Base-by-base conservation (phyloP, 108 stramenopile genomes). In the Cyclostephanos tholiformis region DNA sequence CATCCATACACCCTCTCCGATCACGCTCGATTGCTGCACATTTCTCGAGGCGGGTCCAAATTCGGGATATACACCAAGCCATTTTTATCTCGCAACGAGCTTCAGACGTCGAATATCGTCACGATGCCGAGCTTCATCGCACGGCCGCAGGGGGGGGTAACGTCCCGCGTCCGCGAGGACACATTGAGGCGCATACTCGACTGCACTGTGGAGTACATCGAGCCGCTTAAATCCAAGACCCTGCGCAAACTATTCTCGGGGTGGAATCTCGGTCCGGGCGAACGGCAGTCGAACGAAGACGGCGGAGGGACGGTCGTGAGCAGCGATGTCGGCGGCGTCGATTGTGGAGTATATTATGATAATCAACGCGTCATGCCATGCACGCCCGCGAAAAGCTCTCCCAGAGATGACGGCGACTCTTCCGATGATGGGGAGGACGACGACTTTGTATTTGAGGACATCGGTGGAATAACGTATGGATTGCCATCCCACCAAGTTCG, bases 201-300 rank as follows among this genome's bases (percentile, higher is more conserved):
- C 0, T 71, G 68, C 58, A 67, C 70, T 6, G 36, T 43, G 2
- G 80, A 82, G 53, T 82, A 82, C 41, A 55, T 82, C 12, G 75
- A 82, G 57, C 81, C 81, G n/a, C 74, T 65, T 27, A 76, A 75
- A 63, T 41, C 75, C 39, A 82, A 76, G 49, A 75, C 52, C 9
- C 36, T 82, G 16, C 58, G 70, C 0, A 55, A 63, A 55, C 23
- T 82, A 25, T 82, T 72, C 60, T 75, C 81, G 16, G 81, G 81
- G 44, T 82, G 81, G 81, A 71, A 71, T 56, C 81, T 75, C 43
- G 74, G 71, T 8, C 81, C 81, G 19, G 81, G 81, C 0, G 81
- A 82, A 62, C 69, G 75, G 0, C 50, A 74, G 6, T 5, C 69
- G 9, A 57, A 71, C 9, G 69, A 75, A 39, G 44, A 49, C 53